Evolutionary conservation across 2,329 filamentous ascomycete genomes (phyloP), one percentile per base, ranked within the genome.

Genomic region (Aspergillus calidoustus): DNA sequence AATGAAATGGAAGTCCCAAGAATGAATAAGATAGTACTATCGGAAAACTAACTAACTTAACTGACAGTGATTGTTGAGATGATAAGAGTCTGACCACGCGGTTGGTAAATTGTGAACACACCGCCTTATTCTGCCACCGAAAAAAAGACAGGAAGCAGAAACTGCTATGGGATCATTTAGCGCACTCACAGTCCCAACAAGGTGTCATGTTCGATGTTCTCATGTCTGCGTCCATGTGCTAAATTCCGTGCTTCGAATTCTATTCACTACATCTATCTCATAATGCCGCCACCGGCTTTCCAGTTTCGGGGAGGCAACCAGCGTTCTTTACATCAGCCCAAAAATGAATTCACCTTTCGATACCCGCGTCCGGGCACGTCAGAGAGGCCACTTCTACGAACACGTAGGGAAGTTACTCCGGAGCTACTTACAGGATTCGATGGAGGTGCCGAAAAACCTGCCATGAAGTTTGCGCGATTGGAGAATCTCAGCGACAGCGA

Each of bases 401-500:
- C 63, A 3, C 70, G 71, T 53, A 69, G 75, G 60, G 77, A 79
- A 54, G 64, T 65, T 15, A 78, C 76, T 0, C 76, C 77, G 4
- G 77, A 79, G 31, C 69, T 69, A n/a, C 64, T 79, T 1, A 60
- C 71, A 4, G 66, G 66, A 1, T 60, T 64, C 7, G 63, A 67
- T 9, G 63, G 69, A 9, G 65, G 63, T 1, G 67, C 69, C n/a
- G 69, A 68, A 9, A 72, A 77, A 31, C 61, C 68, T 4, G 66
- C 62, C 13, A 65, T 69, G 56, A 79, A 76, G 59, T 80, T 78
- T 41, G 72, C 76, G 1, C 65, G 70, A 1, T 52, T 80, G 4
- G 74, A 77, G 17, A 73, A 76, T 13, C 64, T 81, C 8, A 81
- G 77, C 49, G 80, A 81, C 60, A 81, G 78, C 53, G 80, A 80